Percentiles rank a stretch among this genome's conserved stretches.
Conservation (phyloP, 2,329 filamentous ascomycete species). For the Neofusicoccum kwambonambiense region DNA sequence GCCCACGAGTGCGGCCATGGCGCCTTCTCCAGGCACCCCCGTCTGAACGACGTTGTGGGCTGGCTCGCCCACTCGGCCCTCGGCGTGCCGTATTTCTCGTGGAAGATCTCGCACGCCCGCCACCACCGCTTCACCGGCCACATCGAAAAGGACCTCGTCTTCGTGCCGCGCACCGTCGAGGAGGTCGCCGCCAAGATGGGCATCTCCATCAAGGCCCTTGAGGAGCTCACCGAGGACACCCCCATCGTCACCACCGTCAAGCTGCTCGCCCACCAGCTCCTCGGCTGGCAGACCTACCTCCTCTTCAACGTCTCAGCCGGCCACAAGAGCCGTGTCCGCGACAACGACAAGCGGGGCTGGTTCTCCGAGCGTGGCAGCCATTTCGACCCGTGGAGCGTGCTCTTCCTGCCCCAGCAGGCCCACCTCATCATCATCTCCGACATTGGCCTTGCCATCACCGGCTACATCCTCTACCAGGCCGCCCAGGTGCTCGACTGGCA, state of each 20-base stretch:
- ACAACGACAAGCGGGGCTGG: conserved; percentile 15
- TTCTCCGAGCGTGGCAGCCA: conserved; percentile 40
- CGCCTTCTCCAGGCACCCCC: conserved; percentile 59
- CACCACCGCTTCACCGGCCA: conserved; percentile 69
- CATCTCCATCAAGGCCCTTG: conserved; percentile 33
- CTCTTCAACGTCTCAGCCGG: conserved; percentile 50
- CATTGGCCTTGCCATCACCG: conserved; percentile 56
- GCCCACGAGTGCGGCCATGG: conserved; percentile 71
- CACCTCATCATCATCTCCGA: conserved; percentile 59
- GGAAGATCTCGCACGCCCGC: conserved; percentile 68
- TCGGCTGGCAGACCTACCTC: conserved; percentile 65
- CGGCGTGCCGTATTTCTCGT: conserved; percentile 69
- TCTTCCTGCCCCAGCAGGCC: conserved; percentile 60
- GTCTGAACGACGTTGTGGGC: conserved; percentile 61
- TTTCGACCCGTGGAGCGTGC: conserved; percentile 60
- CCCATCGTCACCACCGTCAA: conserved; percentile 56
- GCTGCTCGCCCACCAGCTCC: conserved; percentile 61
- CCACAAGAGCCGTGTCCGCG: conserved; percentile 15
- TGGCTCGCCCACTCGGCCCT: conserved; percentile 66
- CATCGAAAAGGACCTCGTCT: conserved; percentile 61
- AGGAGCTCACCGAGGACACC: conserved; percentile 55
- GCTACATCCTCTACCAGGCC: conserved; percentile 50
- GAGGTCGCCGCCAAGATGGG: conserved; percentile 16
- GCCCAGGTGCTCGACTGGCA: conserved; percentile 49
- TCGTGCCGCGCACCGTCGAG: conserved; percentile 30